These are phyloP conservation scores for Spathaspora sp. DNA, from an alignment of 1,139 yeast genomes.

Conservation along the genomic window DNA sequence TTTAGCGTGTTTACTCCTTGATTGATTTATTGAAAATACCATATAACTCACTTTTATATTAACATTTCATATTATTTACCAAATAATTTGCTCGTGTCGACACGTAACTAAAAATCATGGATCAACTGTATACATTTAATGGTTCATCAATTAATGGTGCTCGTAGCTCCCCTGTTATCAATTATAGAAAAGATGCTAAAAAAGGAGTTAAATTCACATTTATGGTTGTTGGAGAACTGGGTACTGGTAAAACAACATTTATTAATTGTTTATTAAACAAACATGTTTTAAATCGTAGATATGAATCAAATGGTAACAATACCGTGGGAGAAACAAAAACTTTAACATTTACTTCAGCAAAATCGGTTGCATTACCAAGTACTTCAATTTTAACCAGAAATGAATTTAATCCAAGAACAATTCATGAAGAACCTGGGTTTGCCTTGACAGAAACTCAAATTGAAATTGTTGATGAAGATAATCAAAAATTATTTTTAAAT, in stretches of 20 bases:
- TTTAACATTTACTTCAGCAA: conserved; percentile 48
- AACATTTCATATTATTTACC: neutral
- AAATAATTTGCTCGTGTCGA: neutral
- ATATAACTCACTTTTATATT: neutral
- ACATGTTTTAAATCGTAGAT: conserved; percentile 59
- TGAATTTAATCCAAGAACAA: conserved; percentile 43
- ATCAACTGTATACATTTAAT: conserved; percentile 30
- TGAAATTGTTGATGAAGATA: conserved; percentile 74
- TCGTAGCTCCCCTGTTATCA: conserved; percentile 45
- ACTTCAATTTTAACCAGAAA: conserved; percentile 43
- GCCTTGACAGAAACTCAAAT: conserved; percentile 68
- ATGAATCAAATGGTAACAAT: conserved; percentile 25
- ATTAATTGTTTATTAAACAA: conserved; percentile 72
- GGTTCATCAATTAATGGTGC: conserved; percentile 28
- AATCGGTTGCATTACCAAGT: conserved; percentile 51
- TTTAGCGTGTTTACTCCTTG: too few relatives aligned
- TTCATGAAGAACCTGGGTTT: conserved; percentile 57
- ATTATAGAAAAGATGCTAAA: conserved; percentile 68
- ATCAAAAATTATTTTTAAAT: conserved; percentile 62
- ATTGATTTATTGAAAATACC: too few relatives aligned
- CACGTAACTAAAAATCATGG: conserved; percentile 18
- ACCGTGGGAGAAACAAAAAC: conserved; percentile 44
- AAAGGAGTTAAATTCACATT: conserved; percentile 83
- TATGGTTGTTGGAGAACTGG: conserved; percentile 82
- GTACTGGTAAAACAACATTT: conserved; percentile 86